Evolutionary conservation across 345 rosid genomes (phyloP).

Genomic region (Camelina neglecta): DNA sequence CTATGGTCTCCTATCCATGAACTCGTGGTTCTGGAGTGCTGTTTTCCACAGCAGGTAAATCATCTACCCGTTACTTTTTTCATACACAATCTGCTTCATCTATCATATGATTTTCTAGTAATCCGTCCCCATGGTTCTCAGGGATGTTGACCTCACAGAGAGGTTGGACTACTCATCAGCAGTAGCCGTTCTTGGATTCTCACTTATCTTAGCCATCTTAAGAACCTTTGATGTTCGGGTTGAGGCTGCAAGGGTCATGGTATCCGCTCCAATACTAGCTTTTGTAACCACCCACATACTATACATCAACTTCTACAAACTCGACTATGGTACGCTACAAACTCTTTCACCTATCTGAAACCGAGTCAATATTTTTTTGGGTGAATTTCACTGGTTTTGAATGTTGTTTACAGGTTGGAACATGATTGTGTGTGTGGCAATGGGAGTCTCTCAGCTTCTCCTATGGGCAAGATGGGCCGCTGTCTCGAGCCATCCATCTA

Average conservation of each 20-base stretch:
- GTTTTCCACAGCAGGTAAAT: constrained; percentile 78
- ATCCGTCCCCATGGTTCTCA: constrained; percentile 36
- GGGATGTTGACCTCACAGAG: constrained; percentile 79
- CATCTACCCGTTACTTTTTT: constrained; percentile 16
- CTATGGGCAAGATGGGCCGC: constrained; percentile 76
- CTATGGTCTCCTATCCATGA: constrained; percentile 63
- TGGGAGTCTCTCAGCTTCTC: constrained; percentile 63
- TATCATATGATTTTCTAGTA: constrained; percentile 12
- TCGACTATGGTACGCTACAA: constrained; percentile 59
- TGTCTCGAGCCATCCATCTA: constrained; percentile 60
- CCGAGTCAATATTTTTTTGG: constrained; percentile 1
- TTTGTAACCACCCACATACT: constrained; percentile 71
- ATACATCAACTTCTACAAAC: constrained; percentile 63
- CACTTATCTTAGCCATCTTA: constrained; percentile 63
- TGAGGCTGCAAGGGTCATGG: constrained; percentile 78
- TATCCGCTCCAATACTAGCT: constrained; percentile 76
- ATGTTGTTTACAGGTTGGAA: constrained; percentile 60
- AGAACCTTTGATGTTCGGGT: constrained; percentile 65
- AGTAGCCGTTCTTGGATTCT: constrained; percentile 70
- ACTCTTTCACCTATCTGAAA: constrained; percentile 16
- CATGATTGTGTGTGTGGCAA: constrained; percentile 65
- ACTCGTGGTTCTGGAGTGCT: constrained; percentile 85
- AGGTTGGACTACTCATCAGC: constrained; percentile 78
- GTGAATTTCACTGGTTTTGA: neutral
- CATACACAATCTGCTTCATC: constrained; percentile 3